Evolutionary conservation across 2,329 filamentous ascomycete species (phyloP).

Genomic region (Fusarium cicatricum): DNA sequence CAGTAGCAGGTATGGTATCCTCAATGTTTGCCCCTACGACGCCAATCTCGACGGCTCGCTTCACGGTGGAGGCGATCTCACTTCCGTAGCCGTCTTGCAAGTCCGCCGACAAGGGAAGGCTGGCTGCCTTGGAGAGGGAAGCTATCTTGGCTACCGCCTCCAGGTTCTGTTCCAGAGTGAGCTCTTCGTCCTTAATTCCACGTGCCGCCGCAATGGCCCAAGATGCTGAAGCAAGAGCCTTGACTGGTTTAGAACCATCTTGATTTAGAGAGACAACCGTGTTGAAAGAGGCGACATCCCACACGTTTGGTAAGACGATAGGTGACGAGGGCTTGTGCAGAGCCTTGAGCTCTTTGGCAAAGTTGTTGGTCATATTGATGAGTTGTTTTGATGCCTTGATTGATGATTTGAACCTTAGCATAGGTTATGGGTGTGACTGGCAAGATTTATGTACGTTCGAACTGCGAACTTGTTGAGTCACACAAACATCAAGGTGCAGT

Average conservation of each 20-base stretch:
- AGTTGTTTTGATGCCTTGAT: neutral
- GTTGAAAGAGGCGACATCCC: conserved; percentile 59
- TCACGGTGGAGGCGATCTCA: conserved; percentile 54
- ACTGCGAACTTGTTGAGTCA: neutral
- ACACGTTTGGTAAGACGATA: conserved; percentile 63
- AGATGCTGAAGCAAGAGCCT: conserved; percentile 59
- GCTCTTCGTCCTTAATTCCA: conserved; percentile 56
- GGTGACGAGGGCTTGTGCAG: conserved; percentile 62
- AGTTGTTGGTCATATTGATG: conserved; percentile 39
- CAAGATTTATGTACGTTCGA: neutral
- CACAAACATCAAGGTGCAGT: conserved; percentile 12
- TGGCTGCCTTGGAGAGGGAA: conserved; percentile 48
- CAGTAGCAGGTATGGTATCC: conserved; percentile 52
- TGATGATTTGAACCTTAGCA: neutral
- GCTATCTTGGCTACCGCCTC: conserved; percentile 55
- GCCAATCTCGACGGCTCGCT: conserved; percentile 56
- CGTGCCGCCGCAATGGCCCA: conserved; percentile 58
- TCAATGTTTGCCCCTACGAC: conserved; percentile 68
- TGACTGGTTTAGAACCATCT: conserved; percentile 46
- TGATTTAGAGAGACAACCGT: conserved; percentile 54
- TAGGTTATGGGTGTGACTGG: neutral
- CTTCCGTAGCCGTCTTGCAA: conserved; percentile 68
- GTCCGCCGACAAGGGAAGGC: conserved; percentile 63
- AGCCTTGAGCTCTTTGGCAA: conserved; percentile 48
- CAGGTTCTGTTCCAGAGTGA: conserved; percentile 62